These are phyloP conservation scores for Syzygium aqueum DNA, from an alignment of 345 rosid genomes.

Conservation along the genomic window DNA sequence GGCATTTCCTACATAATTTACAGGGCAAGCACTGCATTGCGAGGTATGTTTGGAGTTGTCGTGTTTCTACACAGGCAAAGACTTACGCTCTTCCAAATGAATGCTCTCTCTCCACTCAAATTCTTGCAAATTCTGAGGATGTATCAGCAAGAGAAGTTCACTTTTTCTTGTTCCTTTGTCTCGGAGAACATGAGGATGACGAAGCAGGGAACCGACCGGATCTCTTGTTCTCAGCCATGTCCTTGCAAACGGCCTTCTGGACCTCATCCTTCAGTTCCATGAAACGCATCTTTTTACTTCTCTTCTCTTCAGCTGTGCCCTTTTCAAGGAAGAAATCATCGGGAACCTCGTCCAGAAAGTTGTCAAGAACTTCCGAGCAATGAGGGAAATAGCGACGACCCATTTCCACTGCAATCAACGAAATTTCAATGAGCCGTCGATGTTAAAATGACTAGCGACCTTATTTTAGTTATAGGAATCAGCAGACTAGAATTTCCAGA, in stretches of 20 bases:
- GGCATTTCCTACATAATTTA: not conserved
- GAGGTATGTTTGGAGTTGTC: not conserved
- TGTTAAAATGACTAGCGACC: not conserved
- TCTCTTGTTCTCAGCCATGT: conserved; percentile 18
- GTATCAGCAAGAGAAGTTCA: not conserved
- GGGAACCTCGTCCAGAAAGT: conserved; percentile 17
- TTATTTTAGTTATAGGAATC: not conserved
- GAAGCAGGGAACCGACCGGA: conserved; percentile 12
- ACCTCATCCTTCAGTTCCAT: conserved; percentile 34
- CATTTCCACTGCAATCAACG: conserved; percentile 26
- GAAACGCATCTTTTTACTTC: conserved; percentile 24
- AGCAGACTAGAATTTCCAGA: not conserved
- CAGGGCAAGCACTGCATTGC: not conserved
- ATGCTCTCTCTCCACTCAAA: not conserved
- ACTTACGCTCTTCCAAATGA: not conserved
- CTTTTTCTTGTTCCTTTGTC: conserved; percentile 8
- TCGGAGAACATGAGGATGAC: conserved; percentile 17
- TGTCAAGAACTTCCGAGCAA: conserved; percentile 35
- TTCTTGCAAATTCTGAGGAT: not conserved
- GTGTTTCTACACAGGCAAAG: accelerated
- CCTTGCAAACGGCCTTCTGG: conserved; percentile 32
- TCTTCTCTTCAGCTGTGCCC: conserved; percentile 33
- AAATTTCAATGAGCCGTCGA: not conserved
- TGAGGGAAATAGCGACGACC: conserved; percentile 29
- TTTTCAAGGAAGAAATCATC: conserved; percentile 20